These are phyloP conservation scores for Silybum marianum DNA, from an alignment of 129 eudicot species.

Conservation along the genomic window DNA sequence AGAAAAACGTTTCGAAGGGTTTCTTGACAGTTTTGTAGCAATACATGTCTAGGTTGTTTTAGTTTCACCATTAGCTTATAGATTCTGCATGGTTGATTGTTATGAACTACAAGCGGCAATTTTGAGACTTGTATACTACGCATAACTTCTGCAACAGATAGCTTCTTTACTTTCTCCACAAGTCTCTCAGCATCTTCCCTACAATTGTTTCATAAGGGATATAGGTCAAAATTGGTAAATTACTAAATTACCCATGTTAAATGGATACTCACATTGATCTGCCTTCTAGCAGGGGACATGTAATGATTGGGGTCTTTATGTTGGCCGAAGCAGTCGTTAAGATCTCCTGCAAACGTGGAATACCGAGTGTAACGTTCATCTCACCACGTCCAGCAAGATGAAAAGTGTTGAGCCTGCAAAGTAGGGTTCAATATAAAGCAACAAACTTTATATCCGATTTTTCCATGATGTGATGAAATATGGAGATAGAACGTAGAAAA, in stretches of 20 bases:
- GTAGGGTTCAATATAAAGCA: constrained; percentile 2
- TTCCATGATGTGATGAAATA: no score
- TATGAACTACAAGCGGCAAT: constrained; percentile 40
- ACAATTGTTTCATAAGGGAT: constrained; percentile 14
- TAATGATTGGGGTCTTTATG: constrained; percentile 89
- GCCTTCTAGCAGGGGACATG: constrained; percentile 70
- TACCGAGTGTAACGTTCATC: constrained; percentile 97
- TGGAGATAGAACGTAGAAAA: no score
- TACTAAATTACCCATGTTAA: no score
- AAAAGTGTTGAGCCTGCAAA: constrained; percentile 84
- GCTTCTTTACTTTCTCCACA: constrained; percentile 62
- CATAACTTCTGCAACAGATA: constrained; percentile 73
- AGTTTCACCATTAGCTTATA: constrained; percentile 69
- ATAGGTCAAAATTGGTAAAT: no score
- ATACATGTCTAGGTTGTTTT: constrained; percentile 58
- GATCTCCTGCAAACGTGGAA: constrained; percentile 97
- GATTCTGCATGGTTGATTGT: constrained; percentile 43
- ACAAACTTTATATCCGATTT: background rate
- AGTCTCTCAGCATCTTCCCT: constrained; percentile 80
- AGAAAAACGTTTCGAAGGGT: constrained; percentile 50
- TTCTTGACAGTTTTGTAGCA: constrained; percentile 51
- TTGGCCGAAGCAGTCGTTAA: constrained; percentile 76
- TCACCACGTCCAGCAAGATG: constrained; percentile 99
- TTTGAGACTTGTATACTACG: constrained; percentile 70
- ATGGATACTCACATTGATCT: constrained; percentile 59